Conservation (phyloP, 768 basidiomycete genomes). For the Calocybe gangraenosa region DNA sequence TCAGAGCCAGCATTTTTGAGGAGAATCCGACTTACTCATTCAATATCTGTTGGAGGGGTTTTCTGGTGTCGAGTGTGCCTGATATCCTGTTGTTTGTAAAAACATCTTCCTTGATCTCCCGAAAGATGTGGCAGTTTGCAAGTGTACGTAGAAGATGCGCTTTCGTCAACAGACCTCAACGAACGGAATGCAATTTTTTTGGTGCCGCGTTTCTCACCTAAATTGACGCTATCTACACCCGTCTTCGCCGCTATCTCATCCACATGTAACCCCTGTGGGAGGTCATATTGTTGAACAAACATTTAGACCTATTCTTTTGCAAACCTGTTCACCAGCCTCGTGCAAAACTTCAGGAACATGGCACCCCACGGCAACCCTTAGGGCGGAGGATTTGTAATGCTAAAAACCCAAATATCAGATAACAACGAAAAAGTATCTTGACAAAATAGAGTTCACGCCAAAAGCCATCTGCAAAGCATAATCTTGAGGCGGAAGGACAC, state of each 20-base stretch:
- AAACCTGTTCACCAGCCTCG: slow-evolving; percentile 30
- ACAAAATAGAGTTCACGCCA: slow-evolving; percentile 17
- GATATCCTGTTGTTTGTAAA: slow-evolving; percentile 33
- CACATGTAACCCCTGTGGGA: slow-evolving; percentile 30
- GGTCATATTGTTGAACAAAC: no score
- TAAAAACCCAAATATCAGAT: neutral
- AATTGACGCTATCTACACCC: slow-evolving; percentile 25
- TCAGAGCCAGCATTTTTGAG: neutral
- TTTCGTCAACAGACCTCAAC: neutral
- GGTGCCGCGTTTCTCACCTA: no score
- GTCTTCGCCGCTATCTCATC: slow-evolving; percentile 30
- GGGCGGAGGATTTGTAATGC: slow-evolving; percentile 22
- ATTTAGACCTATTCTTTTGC: neutral
- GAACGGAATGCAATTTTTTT: neutral
- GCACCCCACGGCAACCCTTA: slow-evolving; percentile 19
- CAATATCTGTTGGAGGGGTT: slow-evolving; percentile 22
- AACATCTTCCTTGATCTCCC: slow-evolving; percentile 30
- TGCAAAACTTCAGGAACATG: slow-evolving; percentile 28
- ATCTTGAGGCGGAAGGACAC: slow-evolving; percentile 22
- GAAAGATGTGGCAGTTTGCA: slow-evolving; percentile 30
- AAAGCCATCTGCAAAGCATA: slow-evolving; percentile 16
- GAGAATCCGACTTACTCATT: slow-evolving; percentile 13
- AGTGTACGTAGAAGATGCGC: slow-evolving; percentile 26
- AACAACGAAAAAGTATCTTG: neutral
- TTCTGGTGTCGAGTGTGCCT: slow-evolving; percentile 24